These are phyloP conservation scores for Verbascum thapsus DNA, from an alignment of 257 asterid species.

Conservation along the genomic window DNA sequence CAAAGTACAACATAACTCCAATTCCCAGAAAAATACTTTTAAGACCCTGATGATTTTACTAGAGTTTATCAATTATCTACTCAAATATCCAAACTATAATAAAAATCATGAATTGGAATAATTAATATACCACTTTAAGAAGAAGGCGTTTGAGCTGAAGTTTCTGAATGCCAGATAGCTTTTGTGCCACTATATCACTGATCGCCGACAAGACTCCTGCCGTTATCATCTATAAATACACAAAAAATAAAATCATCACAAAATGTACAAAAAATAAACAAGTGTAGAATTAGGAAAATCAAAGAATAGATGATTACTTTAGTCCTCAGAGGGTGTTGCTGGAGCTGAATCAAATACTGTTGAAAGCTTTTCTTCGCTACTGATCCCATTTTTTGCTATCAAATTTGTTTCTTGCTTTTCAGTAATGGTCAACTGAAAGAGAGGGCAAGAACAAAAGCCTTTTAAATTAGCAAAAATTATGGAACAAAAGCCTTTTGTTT, in stretches of 20 bases:
- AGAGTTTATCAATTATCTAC: too few species aligned
- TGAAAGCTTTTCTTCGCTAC: conserved; percentile 72
- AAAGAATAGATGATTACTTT: conserved; percentile 44
- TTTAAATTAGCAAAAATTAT: too few species aligned
- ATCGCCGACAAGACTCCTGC: conserved; percentile 80
- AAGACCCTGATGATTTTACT: background rate
- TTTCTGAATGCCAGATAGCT: conserved; percentile 79
- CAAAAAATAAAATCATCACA: background rate
- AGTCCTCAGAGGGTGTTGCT: conserved; percentile 81
- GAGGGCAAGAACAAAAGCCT: background rate
- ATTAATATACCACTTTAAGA: conserved; percentile 88
- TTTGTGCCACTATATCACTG: conserved; percentile 82
- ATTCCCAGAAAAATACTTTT: background rate
- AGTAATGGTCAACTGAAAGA: background rate
- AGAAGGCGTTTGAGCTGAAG: conserved; percentile 86
- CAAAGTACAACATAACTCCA: background rate
- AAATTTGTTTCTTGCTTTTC: too few species aligned
- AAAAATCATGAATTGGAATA: conserved; percentile 5
- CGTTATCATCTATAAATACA: conserved; percentile 60
- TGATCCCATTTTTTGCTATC: conserved; percentile 72
- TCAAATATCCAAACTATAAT: background rate
- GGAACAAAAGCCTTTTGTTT: too few species aligned
- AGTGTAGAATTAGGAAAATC: background rate
- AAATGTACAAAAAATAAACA: too few species aligned
- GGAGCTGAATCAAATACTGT: conserved; percentile 74